phyloP scores from a whole-genome alignment of 768 basidiomycete species.

The Leucocoprinus leucothites region DNA sequence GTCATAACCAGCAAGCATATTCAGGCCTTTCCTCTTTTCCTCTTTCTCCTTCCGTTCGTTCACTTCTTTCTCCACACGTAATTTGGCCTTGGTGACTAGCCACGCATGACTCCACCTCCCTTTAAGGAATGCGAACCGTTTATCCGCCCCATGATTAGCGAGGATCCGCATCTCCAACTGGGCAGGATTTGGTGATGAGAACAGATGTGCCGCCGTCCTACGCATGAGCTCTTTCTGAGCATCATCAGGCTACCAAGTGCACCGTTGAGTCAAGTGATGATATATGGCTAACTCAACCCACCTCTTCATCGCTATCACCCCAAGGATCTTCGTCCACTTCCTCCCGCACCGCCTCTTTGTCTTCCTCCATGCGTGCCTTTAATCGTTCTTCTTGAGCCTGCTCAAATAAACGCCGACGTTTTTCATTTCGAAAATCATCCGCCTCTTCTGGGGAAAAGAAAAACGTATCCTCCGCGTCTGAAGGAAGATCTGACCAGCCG shows the following conservation, averaged over 20 bases:
- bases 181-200: slow-evolving; percentile 70
- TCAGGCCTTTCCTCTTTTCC: slow-evolving; percentile 33
- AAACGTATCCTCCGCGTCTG: slow-evolving; percentile 83
- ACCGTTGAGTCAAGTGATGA: neutral
- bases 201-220: slow-evolving; percentile 68
- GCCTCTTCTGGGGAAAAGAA: slow-evolving; percentile 68
- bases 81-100: slow-evolving; percentile 50
- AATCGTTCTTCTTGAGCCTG: slow-evolving; percentile 63
- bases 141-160: slow-evolving; percentile 78
- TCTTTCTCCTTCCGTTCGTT: slow-evolving; percentile 23
- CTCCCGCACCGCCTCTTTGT: slow-evolving; percentile 33
- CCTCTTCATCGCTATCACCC: slow-evolving; percentile 75
- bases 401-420: slow-evolving; percentile 62
- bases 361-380: slow-evolving; percentile 47
- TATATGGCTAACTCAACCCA: slow-evolving; percentile 19
- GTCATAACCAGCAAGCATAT: slow-evolving; percentile 57
- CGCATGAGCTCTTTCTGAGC: slow-evolving; percentile 63
- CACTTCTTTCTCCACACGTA: slow-evolving; percentile 26
- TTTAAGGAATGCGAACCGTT: slow-evolving; percentile 76
- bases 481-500: slow-evolving; percentile 85
- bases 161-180: slow-evolving; percentile 88
- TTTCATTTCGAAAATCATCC: slow-evolving; percentile 64
- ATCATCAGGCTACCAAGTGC: slow-evolving; percentile 50
- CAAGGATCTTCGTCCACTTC: slow-evolving; percentile 42
- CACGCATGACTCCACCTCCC: slow-evolving; percentile 73